A percentile compares a stretch with the other conserved stretches of the same genome.
Evolutionary conservation across 345 rosid species (phyloP).

Genomic region (Salix udensis): DNA sequence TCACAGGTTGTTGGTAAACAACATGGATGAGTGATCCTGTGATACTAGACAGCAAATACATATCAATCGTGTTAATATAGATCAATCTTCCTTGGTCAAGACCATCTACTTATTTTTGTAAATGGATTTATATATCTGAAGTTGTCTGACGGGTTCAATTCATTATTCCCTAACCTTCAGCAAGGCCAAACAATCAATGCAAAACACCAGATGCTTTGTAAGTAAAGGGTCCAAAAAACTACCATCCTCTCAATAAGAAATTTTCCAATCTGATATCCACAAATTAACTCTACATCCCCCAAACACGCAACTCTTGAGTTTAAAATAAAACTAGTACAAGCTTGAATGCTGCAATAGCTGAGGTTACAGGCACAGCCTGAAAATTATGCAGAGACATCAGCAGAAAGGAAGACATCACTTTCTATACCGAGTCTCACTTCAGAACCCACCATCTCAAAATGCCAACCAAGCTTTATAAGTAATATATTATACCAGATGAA

Average conservation of each 20-base stretch:
- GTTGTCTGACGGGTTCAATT: not conserved
- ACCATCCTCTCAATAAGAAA: not conserved
- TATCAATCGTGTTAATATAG: not conserved
- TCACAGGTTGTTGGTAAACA: not conserved
- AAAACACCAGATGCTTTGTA: not conserved
- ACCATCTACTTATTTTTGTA: not conserved
- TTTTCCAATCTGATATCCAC: not conserved
- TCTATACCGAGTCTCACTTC: not conserved
- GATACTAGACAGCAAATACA: not conserved
- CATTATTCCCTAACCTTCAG: not conserved
- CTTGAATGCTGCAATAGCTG: not conserved
- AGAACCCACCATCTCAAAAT: not conserved
- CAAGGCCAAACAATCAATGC: not conserved
- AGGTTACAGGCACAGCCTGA: not conserved
- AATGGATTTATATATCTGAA: not conserved
- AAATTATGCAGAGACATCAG: not conserved
- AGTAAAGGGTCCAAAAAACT: not conserved
- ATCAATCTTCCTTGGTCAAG: not conserved
- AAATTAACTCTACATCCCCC: not conserved
- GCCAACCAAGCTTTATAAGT: not conserved
- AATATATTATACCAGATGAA: not conserved
- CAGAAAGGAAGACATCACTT: not conserved
- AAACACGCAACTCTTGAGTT: not conserved
- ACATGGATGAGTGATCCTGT: not conserved
- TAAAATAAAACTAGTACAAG: not conserved